Conservation (phyloP, 1,284 basidiomycete genomes). For the Porodaedalea pini region DNA sequence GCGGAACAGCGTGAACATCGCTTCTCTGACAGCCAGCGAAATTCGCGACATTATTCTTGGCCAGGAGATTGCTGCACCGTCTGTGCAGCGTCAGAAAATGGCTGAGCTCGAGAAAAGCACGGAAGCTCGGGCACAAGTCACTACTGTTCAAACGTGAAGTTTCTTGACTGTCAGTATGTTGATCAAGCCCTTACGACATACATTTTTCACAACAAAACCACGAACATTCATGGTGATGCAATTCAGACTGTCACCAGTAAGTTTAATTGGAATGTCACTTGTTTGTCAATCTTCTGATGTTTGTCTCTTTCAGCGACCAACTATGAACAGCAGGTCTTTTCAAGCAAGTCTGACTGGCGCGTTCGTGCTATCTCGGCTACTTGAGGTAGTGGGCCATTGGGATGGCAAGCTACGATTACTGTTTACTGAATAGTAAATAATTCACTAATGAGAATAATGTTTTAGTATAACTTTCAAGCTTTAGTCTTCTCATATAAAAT, state of each 20-base stretch:
- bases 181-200: not conserved
- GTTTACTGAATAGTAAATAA: no score
- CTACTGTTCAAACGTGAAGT: slow-evolving; percentile 82
- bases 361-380: slow-evolving; percentile 95
- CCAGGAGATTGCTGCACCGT: slow-evolving; percentile 93
- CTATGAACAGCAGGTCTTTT: slow-evolving; percentile 97
- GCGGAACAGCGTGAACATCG: slow-evolving; percentile 98
- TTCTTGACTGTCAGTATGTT: not conserved
- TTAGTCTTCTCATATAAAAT: no score
- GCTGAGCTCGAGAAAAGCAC: slow-evolving; percentile 97
- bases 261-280: slow-evolving; percentile 28
- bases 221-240: slow-evolving; percentile 95
- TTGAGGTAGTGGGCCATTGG: no score
- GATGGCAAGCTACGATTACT: no score
- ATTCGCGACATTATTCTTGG: slow-evolving; percentile 96
- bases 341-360: slow-evolving; percentile 99
- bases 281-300: slow-evolving; percentile 20
- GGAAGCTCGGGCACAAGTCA: slow-evolving; percentile 93
- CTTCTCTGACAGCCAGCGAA: slow-evolving; percentile 93
- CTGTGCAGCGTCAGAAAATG: slow-evolving; percentile 97
- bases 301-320: slow-evolving; percentile 69
- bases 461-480: no score
- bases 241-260: slow-evolving; percentile 92
- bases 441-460: no score
- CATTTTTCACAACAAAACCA: slow-evolving; percentile 67